Percentiles rank a stretch among this genome's conserved stretches.
Conservation (phyloP, 768 basidiomycete species). For the Xerocomellus intermedius region DNA sequence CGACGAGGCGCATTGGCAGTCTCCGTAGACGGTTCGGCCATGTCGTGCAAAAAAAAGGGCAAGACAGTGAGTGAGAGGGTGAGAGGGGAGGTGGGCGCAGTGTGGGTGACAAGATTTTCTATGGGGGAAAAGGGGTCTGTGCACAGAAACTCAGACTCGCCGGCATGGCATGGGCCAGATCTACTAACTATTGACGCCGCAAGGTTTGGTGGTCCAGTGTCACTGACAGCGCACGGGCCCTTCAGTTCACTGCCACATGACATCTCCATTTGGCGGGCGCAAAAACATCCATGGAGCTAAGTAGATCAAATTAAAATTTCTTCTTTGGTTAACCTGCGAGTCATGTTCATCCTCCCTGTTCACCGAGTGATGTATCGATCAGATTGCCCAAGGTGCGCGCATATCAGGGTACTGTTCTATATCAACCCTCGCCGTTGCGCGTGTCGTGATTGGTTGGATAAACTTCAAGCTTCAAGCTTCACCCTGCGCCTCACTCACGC, state of each 20-base stretch:
- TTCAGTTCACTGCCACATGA: constrained; percentile 5
- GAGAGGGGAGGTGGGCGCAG: constrained; percentile 1
- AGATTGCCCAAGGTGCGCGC: too few relatives aligned
- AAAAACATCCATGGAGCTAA: too few relatives aligned
- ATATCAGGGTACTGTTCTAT: too few relatives aligned
- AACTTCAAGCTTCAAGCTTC: too few relatives aligned
- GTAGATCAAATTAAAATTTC: too few relatives aligned
- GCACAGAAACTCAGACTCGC: constrained; percentile 21
- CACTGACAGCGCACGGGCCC: constrained; percentile 3
- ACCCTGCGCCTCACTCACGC: too few relatives aligned
- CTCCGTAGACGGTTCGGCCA: constrained; percentile 12
- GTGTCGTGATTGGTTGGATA: too few relatives aligned
- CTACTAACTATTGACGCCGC: constrained; percentile 17
- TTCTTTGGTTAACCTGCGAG: too few relatives aligned
- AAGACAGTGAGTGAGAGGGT: not conserved
- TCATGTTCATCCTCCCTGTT: too few relatives aligned
- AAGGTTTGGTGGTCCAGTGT: not conserved
- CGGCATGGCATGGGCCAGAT: constrained; percentile 19
- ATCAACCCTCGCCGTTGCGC: too few relatives aligned
- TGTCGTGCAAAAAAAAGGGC: not conserved
- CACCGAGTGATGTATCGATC: too few relatives aligned
- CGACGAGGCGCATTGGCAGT: constrained; percentile 44
- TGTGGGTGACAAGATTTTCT: constrained; percentile 12
- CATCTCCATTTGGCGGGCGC: too few relatives aligned
- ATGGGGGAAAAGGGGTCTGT: constrained; percentile 18